Percentiles rank a stretch among this genome's conserved stretches.
Conservation (phyloP, 148 eudicot genomes). For the Fagopyrum esculentum region DNA sequence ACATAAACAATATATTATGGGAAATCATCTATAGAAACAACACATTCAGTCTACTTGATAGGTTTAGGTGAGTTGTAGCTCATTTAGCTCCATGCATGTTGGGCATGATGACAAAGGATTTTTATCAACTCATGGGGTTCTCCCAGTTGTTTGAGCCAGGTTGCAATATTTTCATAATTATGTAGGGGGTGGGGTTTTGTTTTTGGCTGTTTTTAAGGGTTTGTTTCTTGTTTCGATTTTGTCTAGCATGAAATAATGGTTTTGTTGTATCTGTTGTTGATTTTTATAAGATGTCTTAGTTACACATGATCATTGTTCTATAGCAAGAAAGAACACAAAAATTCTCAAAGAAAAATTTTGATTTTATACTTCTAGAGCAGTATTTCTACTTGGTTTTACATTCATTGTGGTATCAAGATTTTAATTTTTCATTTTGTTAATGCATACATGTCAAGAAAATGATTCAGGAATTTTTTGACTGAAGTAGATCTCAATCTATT, state of each 20-base stretch:
- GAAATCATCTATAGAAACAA: not conserved
- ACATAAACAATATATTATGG: not conserved
- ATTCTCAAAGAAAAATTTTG: not conserved
- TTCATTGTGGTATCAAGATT: not conserved
- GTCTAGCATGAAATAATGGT: not conserved
- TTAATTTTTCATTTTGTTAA: not conserved
- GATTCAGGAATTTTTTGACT: not conserved
- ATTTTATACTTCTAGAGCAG: not conserved
- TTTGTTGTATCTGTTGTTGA: not conserved
- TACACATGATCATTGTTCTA: not conserved
- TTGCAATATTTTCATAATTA: constrained; percentile 6
- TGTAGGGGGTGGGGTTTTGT: not conserved
- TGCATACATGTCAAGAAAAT: not conserved
- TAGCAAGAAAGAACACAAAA: not conserved
- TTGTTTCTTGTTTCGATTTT: not conserved
- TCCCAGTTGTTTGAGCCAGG: constrained; percentile 4
- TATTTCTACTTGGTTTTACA: not conserved
- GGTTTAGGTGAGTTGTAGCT: not conserved
- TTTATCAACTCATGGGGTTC: constrained; percentile 6
- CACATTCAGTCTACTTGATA: not conserved
- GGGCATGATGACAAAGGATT: not conserved
- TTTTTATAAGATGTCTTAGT: not conserved
- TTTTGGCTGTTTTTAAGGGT: not conserved
- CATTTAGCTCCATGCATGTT: not conserved
- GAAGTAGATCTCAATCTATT: too few relatives aligned